Evolutionary conservation across 495 filamentous ascomycete genomes (phyloP), one percentile per base, ranked within the genome.

Genomic region (Podospora comata): DNA sequence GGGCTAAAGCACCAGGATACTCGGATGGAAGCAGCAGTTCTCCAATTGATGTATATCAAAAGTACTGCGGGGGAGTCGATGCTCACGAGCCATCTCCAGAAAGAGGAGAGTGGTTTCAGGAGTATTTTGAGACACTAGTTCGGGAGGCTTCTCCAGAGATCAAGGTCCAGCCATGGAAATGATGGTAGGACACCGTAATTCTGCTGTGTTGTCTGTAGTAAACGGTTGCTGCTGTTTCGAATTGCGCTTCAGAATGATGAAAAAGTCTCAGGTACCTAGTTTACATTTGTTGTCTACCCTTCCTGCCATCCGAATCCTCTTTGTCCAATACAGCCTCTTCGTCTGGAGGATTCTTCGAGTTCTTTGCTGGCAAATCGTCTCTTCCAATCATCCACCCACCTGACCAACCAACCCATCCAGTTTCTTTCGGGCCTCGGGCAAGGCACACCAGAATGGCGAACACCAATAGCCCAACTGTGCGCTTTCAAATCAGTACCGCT

Each of bases 351-450:
- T 4, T 32, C 32, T 71, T 23, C 23, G 23, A 23, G 23, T 23
- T 69, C 30, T 72, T 69, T 5, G n/a, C 23, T 11, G 67, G 71
- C 1, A 77, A 30, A 34, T 81, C 77, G 32, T 80, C 75, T 66
- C 65, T 77, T 74, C 71, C 70, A 65, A 79, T 86, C 70, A 62
- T 73, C 86, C 88, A 90, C 0, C 91, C 91, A 11, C 89, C 90
- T 16, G 78, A 78, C 92, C 92, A 94, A 0, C 91, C 92, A 27
- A 92, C 60, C 92, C 91, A 94, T 0, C 89, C 80, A 39, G 74
- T 86, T 78, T 93, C 90, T 70, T 83, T 81, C 18, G 92, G 92
- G 0, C 90, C 91, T 27, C 90, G 82, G 13, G 76, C 75, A 58
- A 87, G 72, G 58, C 83, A 86, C 53, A 91, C 70, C 18, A 87